These are phyloP conservation scores for Aspergillus bertholletiae DNA, from an alignment of 495 filamentous ascomycete genomes.

Conservation along the genomic window DNA sequence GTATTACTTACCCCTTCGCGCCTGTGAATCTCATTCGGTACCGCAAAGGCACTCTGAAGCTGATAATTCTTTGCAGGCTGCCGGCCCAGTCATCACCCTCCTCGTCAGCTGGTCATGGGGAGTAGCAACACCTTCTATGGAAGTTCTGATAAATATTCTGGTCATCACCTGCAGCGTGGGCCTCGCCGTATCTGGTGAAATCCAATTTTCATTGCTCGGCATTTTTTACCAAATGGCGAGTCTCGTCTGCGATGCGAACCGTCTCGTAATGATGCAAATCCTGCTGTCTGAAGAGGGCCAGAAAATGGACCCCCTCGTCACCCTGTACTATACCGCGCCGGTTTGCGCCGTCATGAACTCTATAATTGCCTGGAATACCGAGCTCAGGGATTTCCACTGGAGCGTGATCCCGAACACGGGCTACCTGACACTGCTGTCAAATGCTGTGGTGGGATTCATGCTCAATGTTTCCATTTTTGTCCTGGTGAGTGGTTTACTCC, in stretches of 20 bases:
- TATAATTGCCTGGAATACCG: constrained; percentile 57
- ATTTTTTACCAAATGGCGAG: constrained; percentile 68
- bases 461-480: constrained; percentile 76
- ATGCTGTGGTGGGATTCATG: constrained; percentile 71
- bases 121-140: constrained; percentile 56
- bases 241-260: constrained; percentile 69
- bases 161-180: constrained; percentile 72
- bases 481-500: constrained; percentile 48
- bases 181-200: constrained; percentile 72
- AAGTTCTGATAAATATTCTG: constrained; percentile 62
- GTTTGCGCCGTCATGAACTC: constrained; percentile 75
- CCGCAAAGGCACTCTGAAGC: not conserved
- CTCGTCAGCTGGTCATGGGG: constrained; percentile 62
- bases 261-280: constrained; percentile 75
- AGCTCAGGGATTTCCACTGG: constrained; percentile 51
- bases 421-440: constrained; percentile 53
- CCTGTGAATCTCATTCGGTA: not conserved
- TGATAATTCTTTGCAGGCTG: constrained; percentile 40
- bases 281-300: constrained; percentile 63
- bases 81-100: constrained; percentile 65
- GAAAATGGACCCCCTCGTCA: constrained; percentile 83
- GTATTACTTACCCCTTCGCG: constrained; percentile 29
- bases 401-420: constrained; percentile 56
- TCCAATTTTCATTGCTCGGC: constrained; percentile 65
- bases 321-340: constrained; percentile 81